Conservation (phyloP, 176 grass and related monocot genomes). For the Oryza punctata region DNA sequence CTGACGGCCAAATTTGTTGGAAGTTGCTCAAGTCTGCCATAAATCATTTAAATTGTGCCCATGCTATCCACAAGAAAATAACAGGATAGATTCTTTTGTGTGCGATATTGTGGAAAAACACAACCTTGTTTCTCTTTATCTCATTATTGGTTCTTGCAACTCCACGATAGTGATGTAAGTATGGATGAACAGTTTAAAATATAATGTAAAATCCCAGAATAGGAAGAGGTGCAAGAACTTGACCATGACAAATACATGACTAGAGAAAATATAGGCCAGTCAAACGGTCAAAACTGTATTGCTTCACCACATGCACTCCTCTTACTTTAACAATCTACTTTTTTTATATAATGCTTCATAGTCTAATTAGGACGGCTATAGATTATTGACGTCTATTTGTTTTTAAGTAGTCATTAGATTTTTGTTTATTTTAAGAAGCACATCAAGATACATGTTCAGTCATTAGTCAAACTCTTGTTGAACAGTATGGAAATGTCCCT, state of each 20-base stretch:
- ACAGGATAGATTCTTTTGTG: background rate
- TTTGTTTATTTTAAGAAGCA: background rate
- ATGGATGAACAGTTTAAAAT: background rate
- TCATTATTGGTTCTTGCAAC: background rate
- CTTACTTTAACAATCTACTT: background rate
- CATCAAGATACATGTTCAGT: background rate
- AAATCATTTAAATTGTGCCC: constrained; percentile 2
- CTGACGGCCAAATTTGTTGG: constrained; percentile 23
- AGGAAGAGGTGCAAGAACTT: background rate
- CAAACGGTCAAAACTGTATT: background rate
- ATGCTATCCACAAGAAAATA: background rate
- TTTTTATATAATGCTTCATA: background rate
- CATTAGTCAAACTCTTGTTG: background rate
- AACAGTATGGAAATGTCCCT: background rate
- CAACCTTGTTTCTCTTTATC: background rate
- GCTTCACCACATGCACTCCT: background rate
- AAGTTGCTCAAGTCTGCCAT: constrained; percentile 2
- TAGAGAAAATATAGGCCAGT: background rate
- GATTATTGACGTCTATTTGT: constrained; percentile 5
- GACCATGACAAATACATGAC: constrained; percentile 24
- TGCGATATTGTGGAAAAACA: background rate
- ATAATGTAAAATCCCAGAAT: background rate
- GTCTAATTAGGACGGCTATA: constrained; percentile 26
- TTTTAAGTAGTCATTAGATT: background rate
- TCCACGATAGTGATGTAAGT: background rate